A percentile compares a stretch with the other conserved stretches of the same genome.
Evolutionary conservation across 2,329 filamentous ascomycete genomes (phyloP).

Genomic region (Sporothrix luriei): DNA sequence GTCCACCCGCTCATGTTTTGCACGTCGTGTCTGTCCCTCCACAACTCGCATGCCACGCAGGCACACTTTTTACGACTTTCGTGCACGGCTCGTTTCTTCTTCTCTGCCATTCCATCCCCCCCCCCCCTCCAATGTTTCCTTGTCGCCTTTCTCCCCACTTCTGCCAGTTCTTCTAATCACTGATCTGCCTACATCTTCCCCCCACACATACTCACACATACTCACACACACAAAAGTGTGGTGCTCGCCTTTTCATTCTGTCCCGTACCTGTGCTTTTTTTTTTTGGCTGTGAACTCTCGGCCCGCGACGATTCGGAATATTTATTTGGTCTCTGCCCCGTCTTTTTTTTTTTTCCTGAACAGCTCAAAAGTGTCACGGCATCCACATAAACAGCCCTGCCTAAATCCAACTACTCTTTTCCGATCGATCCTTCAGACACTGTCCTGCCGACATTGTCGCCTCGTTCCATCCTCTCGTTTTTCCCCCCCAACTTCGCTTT

Average conservation of each 20-base stretch:
- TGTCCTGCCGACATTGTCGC: neutral
- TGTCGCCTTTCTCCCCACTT: neutral
- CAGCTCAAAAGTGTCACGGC: neutral
- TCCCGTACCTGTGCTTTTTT: neutral
- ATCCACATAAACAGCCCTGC: conserved; percentile 21
- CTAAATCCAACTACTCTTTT: neutral
- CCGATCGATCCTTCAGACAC: neutral
- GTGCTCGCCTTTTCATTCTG: conserved; percentile 6
- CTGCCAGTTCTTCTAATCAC: neutral
- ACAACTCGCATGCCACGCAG: conserved; percentile 13
- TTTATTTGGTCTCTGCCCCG: conserved; percentile 14
- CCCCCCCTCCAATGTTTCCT: neutral
- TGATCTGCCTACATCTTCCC: neutral
- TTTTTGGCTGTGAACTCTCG: neutral
- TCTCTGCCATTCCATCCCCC: conserved; percentile 6
- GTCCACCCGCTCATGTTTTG: conserved; percentile 15
- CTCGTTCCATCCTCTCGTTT: neutral
- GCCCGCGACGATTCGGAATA: conserved; percentile 1
- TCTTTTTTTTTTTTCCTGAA: conserved; percentile 16
- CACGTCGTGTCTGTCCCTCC: neutral
- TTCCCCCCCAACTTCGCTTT: too few relatives aligned
- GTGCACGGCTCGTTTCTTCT: neutral
- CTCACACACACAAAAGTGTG: conserved; percentile 12
- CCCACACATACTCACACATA: neutral
- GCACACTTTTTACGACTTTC: neutral